Evolutionary conservation across 306 rosid species (phyloP).

Genomic region (Cucurbita ficifolia): DNA sequence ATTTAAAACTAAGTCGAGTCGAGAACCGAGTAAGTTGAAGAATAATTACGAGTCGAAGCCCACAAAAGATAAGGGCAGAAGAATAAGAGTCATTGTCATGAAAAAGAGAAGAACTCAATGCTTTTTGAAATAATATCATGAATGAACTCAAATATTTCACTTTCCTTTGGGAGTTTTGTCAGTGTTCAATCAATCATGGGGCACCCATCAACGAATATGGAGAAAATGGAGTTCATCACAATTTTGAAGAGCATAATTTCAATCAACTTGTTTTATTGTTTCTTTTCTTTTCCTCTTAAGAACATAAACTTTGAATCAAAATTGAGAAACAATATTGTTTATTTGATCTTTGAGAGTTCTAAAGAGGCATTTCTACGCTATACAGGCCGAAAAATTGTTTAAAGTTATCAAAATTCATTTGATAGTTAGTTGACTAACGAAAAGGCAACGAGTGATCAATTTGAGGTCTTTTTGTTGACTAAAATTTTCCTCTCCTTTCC

Average conservation of each 20-base stretch:
- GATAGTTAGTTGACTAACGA: background rate
- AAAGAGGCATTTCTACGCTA: no score
- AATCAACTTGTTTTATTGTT: background rate
- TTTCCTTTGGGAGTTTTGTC: background rate
- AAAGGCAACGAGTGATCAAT: no score
- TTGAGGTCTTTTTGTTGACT: no score
- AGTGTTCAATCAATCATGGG: background rate
- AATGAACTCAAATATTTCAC: background rate
- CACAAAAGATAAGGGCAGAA: background rate
- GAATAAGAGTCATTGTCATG: background rate
- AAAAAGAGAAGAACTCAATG: background rate
- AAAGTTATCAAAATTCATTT: no score
- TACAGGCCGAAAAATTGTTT: no score
- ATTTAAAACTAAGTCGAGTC: background rate
- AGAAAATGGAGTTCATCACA: background rate
- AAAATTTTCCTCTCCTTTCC: no score
- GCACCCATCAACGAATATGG: background rate
- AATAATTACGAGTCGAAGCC: background rate
- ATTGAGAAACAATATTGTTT: no score
- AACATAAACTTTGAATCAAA: background rate
- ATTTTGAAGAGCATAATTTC: background rate
- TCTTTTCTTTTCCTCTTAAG: background rate
- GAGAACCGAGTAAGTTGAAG: background rate
- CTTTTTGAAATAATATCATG: background rate
- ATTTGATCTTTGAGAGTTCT: no score